Conservation (phyloP, 176 grass and related monocot species). For the Oryza coarctata region DNA sequence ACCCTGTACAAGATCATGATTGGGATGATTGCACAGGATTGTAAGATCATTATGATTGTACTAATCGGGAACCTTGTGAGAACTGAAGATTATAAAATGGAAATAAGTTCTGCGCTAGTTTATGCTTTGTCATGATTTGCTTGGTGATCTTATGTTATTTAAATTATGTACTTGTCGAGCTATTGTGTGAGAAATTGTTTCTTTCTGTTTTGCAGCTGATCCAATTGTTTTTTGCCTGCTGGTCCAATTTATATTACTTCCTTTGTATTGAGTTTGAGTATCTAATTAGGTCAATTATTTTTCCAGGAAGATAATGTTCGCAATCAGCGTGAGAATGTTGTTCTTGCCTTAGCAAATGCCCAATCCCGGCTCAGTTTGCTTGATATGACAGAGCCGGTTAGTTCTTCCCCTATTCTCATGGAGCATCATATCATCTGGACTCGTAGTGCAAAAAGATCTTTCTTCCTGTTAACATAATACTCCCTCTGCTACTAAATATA, state of each 20-base stretch:
- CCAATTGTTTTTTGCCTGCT: neutral
- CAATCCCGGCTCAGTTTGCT: constrained; percentile 58
- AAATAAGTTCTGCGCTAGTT: neutral
- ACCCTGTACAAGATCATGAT: neutral
- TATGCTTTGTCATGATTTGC: constrained; percentile 19
- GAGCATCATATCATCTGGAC: neutral
- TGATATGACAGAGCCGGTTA: constrained; percentile 59
- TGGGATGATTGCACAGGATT: neutral
- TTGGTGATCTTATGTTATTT: neutral
- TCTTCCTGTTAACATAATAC: constrained; percentile 13
- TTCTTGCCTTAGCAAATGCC: constrained; percentile 85
- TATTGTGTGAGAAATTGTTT: neutral
- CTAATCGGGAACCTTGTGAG: neutral
- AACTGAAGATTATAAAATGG: neutral
- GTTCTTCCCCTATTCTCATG: constrained; percentile 28
- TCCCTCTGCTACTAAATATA: constrained; percentile 2
- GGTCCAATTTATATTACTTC: constrained; percentile 16
- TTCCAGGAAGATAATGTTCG: constrained; percentile 84
- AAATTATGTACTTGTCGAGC: neutral
- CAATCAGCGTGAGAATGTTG: constrained; percentile 94
- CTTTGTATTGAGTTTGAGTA: constrained; percentile 4
- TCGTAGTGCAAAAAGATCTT: neutral
- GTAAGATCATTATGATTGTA: neutral
- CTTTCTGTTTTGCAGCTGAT: constrained; percentile 2
- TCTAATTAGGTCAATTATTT: constrained; percentile 4